Conservation (phyloP, 345 rosid genomes). For the Pugionium cornutum region DNA sequence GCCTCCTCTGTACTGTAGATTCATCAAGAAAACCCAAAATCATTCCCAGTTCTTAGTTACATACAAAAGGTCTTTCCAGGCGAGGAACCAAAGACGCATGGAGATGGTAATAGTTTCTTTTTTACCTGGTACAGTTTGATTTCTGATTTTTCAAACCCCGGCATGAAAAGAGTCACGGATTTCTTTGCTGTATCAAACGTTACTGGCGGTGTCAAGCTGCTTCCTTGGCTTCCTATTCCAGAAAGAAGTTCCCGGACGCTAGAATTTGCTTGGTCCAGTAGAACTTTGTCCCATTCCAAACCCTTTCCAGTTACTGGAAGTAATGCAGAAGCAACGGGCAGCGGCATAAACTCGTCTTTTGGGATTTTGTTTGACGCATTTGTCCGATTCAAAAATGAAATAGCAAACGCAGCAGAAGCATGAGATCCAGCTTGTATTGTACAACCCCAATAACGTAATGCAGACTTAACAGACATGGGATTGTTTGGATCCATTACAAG, state of each 20-base stretch:
- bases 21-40: constrained; percentile 19
- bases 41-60: not conserved
- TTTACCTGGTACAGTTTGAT: constrained; percentile 86
- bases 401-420: constrained; percentile 66
- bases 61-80: constrained; percentile 15
- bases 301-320: constrained; percentile 49
- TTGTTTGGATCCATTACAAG: constrained; percentile 72
- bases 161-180: constrained; percentile 77
- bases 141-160: constrained; percentile 89
- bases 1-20: constrained; percentile 86
- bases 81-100: constrained; percentile 4
- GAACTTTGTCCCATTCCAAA: constrained; percentile 61
- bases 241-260: constrained; percentile 58
- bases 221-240: constrained; percentile 29
- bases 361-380: constrained; percentile 38
- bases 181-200: constrained; percentile 59
- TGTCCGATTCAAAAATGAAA: constrained; percentile 32
- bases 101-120: not conserved
- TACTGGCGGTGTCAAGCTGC: constrained; percentile 47
- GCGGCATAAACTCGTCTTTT: constrained; percentile 55
- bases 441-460: constrained; percentile 82
- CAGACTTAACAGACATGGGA: constrained; percentile 59
- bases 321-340: constrained; percentile 58
- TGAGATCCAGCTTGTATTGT: constrained; percentile 75
- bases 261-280: constrained; percentile 43